Base-by-base conservation (phyloP, 2,329 filamentous ascomycete genomes). In the Beauveria bassiana region DNA sequence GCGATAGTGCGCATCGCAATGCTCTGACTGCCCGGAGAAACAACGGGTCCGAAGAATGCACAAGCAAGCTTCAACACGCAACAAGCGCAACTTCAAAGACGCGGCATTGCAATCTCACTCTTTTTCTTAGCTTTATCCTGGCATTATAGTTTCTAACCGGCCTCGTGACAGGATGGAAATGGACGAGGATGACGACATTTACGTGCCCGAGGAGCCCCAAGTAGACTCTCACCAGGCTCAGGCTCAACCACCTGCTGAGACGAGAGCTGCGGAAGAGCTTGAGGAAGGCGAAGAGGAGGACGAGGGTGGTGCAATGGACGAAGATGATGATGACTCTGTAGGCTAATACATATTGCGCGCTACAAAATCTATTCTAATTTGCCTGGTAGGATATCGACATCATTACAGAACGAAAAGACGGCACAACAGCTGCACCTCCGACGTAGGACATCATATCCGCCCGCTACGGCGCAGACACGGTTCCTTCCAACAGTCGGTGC, bases 151-250 rank as follows among this genome's bases (percentile, higher is more conserved):
- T 14, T 14, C 20, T 1, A 34, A 14, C 4, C 12, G 31, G 31
- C 31, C 31, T 34, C 5, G 31, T 3, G 31, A 47, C 52, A 78
- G 65, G 24, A 87, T 88, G 84, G 85, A 88, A 70, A 81, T 87
- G 62, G 85, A 88, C 72, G 85, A 87, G 65, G 85, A 87, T 56
- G 85, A 87, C 65, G 85, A 88, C 72, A 85, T 88, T 68, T 88
- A 88, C 69, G 81, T 81, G 62, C 80, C 82, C 1, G 85, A 87
- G 63, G 84, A 86, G 71, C 76, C 79, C 45, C 75, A 75, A 55
- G 68, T 70, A 22, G 70, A 79, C 61, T 66, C 65, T 10, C 64
- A 67, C 16, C 67, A 71, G 9, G 69, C 70, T 20, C 67, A 71
- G 10, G 68, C 70, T 20, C 69, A 70, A 66, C 70, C 66, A 63